Base-by-base conservation (phyloP, 495 filamentous ascomycete genomes). In the Immersiella caudata region DNA sequence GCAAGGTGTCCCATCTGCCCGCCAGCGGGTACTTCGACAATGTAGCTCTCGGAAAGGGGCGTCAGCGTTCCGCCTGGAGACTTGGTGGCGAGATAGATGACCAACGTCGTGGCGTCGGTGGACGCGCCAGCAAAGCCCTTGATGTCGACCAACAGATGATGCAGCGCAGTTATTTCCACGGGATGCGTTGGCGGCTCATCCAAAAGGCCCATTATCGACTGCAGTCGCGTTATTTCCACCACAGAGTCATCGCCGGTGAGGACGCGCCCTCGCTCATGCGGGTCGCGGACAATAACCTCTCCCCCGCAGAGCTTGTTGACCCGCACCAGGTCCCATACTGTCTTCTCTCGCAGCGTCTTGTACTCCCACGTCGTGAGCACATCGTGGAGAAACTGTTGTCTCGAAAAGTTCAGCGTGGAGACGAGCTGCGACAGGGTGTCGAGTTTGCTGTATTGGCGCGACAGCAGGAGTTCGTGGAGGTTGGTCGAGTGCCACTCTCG, bases 401-500 rank as follows among this genome's bases (percentile, higher is more conserved):
- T 80, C 12, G 92, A 87, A 25, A 93, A 80, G 79, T 97, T 94
- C 64, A 99, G 82, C 26, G 89, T 86, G 52, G 89, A 85, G 24
- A 97, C 87, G 67, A 98, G 81, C 46, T 84, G 83, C 20, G 92
- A 91, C 76, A 97, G 87, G 62, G 91, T 89, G 68, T 96, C 93
- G 40, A 98, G 84, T 60, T 89, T 82, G 46, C 83, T 79, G 80
- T 99, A 98, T 72, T 92, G 87, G 55, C 91, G 85, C 50, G 86
- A 86, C 14, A 99, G 85, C 1, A 98, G 82, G n/a, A 97, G 80
- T 77, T 97, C 94, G 77, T 98, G 96, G 52, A 99, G 85, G 73
- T 97, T 96, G 16, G 92, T 96, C 20, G 94, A 95, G 77, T 99
- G 94, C 95, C 95, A 99, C 82, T 99, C 95, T 26, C 94, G 87